phyloP scores from a whole-genome alignment of 2,329 filamentous ascomycete genomes.

The Colletotrichum sp. region DNA sequence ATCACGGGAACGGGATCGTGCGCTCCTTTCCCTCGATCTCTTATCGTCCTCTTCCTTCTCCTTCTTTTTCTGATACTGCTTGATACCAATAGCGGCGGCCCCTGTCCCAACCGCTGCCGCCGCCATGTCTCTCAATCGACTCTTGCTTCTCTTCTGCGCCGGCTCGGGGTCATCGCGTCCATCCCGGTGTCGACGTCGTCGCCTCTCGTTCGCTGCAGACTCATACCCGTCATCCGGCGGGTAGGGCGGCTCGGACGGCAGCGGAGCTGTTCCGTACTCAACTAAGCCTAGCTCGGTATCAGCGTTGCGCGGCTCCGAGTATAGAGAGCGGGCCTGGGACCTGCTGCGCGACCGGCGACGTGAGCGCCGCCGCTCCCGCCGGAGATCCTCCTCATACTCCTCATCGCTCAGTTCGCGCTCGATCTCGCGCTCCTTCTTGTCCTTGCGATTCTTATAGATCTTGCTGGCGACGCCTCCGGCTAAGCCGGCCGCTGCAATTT shows the following conservation, averaged over 20 bases:
- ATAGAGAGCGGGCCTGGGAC: conserved; percentile 55
- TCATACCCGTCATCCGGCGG: conserved; percentile 46
- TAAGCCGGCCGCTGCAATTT: conserved; percentile 65
- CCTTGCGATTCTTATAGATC: conserved; percentile 64
- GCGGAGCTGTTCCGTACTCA: conserved; percentile 67
- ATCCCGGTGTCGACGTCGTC: conserved; percentile 42
- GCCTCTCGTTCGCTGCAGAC: conserved; percentile 51
- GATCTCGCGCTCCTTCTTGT: conserved; percentile 59
- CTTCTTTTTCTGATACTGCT: conserved; percentile 59
- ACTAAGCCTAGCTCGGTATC: conserved; percentile 73
- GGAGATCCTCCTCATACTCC: conserved; percentile 26
- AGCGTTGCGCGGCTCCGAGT: conserved; percentile 56
- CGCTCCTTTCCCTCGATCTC: conserved; percentile 18
- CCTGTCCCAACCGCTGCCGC: conserved; percentile 60
- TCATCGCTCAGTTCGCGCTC: conserved; percentile 39
- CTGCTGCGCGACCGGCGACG: conserved; percentile 48
- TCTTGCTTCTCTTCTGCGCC: conserved; percentile 56
- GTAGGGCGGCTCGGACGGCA: conserved; percentile 45
- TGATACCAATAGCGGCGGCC: conserved; percentile 67
- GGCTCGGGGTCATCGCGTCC: conserved; percentile 38
- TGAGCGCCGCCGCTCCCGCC: conserved; percentile 16
- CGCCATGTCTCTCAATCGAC: conserved; percentile 59
- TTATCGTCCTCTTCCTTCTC: conserved; percentile 42
- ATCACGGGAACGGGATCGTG: conserved; percentile 10
- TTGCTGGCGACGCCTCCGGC: conserved; percentile 66